Evolutionary conservation across 768 basidiomycete species (phyloP).

Genomic region (Krasilnikovozyma curviuscula): DNA sequence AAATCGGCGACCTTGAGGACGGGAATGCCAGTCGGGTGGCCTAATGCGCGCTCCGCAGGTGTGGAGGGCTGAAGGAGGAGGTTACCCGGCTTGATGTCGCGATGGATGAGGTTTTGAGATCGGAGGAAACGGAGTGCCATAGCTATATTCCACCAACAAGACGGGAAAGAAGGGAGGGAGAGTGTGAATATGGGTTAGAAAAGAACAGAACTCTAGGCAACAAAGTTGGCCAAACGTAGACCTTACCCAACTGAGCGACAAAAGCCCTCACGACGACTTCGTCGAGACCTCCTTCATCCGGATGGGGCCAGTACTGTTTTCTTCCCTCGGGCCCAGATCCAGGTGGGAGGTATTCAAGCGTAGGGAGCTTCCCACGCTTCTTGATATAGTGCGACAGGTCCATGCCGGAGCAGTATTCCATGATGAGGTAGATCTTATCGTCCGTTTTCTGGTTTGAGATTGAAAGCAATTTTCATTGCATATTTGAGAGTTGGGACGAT

Average conservation of each 20-base stretch:
- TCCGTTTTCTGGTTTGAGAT: constrained; percentile 29
- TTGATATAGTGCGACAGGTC: constrained; percentile 94
- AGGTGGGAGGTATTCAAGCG: constrained; percentile 55
- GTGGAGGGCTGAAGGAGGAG: constrained; percentile 69
- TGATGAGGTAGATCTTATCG: constrained; percentile 59
- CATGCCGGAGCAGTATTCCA: constrained; percentile 91
- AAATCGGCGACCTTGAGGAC: constrained; percentile 96
- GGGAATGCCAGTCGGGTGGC: constrained; percentile 80
- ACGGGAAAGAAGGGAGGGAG: neutral
- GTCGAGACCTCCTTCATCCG: constrained; percentile 69
- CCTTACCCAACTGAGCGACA: constrained; percentile 65
- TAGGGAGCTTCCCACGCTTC: constrained; percentile 83
- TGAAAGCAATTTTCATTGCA: neutral
- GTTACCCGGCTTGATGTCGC: constrained; percentile 98
- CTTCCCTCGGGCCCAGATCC: constrained; percentile 4
- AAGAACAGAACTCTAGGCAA: too few species aligned
- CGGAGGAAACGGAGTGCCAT: constrained; percentile 84
- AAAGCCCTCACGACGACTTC: constrained; percentile 82
- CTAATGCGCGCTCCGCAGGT: constrained; percentile 55
- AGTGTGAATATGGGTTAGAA: neutral
- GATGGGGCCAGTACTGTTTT: constrained; percentile 75
- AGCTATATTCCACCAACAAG: constrained; percentile 32
- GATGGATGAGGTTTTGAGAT: constrained; percentile 72
- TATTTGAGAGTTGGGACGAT: neutral
- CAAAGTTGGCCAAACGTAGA: neutral